phyloP scores from a whole-genome alignment of 495 filamentous ascomycete species.

The Penicillium pancosmium region DNA sequence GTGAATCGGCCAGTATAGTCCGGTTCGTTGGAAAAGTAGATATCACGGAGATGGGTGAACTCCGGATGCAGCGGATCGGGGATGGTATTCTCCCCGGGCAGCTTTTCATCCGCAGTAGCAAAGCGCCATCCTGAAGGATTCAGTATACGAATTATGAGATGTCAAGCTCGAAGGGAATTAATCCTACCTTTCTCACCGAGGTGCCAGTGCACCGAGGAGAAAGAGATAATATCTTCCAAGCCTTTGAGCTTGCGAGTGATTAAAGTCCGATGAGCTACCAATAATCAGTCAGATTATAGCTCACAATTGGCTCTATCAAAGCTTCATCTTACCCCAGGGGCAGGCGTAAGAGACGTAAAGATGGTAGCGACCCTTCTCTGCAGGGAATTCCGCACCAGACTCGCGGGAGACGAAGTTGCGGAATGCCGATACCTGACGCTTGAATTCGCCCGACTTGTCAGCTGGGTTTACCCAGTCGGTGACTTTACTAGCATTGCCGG shows the following conservation, averaged over 20 bases:
- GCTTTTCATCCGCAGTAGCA: conserved; percentile 61
- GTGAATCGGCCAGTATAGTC: conserved; percentile 63
- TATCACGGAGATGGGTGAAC: conserved; percentile 59
- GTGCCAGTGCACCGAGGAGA: conserved; percentile 70
- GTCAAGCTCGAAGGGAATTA: not conserved
- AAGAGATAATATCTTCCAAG: conserved; percentile 65
- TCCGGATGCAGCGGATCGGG: conserved; percentile 55
- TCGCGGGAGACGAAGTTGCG: conserved; percentile 71
- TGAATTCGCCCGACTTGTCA: conserved; percentile 87
- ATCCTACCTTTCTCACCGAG: conserved; percentile 59
- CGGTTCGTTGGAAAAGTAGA: conserved; percentile 64
- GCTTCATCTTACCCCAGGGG: conserved; percentile 60
- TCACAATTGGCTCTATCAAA: not conserved
- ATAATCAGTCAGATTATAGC: conserved; percentile 1
- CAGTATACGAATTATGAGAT: not conserved
- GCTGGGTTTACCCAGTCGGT: conserved; percentile 79
- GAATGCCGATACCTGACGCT: conserved; percentile 72
- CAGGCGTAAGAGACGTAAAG: conserved; percentile 76
- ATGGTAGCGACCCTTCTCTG: conserved; percentile 70
- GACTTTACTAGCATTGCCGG: conserved; percentile 53
- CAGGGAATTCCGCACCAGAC: conserved; percentile 62
- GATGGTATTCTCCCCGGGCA: conserved; percentile 58
- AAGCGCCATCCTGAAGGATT: conserved; percentile 74
- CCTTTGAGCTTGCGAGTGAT: conserved; percentile 70
- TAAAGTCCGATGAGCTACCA: conserved; percentile 64